Base-by-base conservation (phyloP, 768 basidiomycete genomes). In the Inosperma sp. region DNA sequence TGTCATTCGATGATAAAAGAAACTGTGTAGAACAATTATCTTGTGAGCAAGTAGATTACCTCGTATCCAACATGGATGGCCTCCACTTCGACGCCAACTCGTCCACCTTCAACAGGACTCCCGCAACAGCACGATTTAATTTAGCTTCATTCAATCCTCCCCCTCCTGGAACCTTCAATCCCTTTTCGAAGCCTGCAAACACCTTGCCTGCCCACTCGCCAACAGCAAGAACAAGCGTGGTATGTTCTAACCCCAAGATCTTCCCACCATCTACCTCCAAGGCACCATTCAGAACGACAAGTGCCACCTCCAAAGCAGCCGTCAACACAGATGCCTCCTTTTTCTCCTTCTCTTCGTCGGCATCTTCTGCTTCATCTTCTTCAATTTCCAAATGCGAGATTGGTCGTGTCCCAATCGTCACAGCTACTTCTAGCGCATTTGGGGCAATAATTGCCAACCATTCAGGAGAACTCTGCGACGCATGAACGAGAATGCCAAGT, bases 361-460 rank as follows among this genome's bases (percentile, higher is more conserved):
- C 59, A 34, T 68, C 65, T 2, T 67, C 70, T 25, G 56, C 55
- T 30, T 71, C 71, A 8, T 67, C 66, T 3, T 69, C 66, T n/a
- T 48, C 21, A 17, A 49, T 54, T 31, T 73, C 71, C 6, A 70
- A 62, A 53, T 59, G 65, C 14, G 82, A 79, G 23, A 85, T 65
- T 7, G 83, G 83, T 40, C 77, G 73, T 5, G 83, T 82, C 0
- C 92, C 91, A 25, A 95, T 58, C 0, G 86, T 84, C 19, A 93
- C 68, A 1, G 91, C 91, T 17, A 98, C 74, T 60, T 95, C 91
- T 46, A 98, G 67, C 4, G 84, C 73, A 56, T 89, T 84, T 0
- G 93, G 93, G 3, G 84, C 88, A 43, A 96, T 71, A 8, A 95
- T 74, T 6, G 82, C 76, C 36, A 93, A 70, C 84, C 88, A 97